Percentiles rank a stretch among this genome's conserved stretches.
Evolutionary conservation across 257 asterid genomes (phyloP).

Genomic region (Cruciata laevipes): DNA sequence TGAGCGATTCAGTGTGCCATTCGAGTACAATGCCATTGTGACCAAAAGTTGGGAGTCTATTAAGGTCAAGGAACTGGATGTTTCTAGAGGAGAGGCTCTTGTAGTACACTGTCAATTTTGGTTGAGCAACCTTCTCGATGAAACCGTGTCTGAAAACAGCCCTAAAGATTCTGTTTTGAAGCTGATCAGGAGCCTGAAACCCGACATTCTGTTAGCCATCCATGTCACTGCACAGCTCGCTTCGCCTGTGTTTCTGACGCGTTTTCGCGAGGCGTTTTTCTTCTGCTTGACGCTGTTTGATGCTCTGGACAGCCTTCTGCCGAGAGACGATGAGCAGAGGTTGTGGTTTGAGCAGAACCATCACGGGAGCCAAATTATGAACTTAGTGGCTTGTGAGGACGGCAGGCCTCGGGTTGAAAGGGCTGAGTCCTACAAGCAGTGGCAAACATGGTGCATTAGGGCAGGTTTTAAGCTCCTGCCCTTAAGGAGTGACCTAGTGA

Average conservation of each 20-base stretch:
- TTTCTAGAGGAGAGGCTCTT: conserved; percentile 12
- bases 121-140: conserved; percentile 11
- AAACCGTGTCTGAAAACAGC: conserved; percentile 13
- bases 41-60: conserved; percentile 15
- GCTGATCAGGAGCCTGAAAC: conserved; percentile 16
- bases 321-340: conserved; percentile 8
- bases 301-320: conserved; percentile 6
- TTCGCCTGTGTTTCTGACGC: conserved; percentile 16
- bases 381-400: conserved; percentile 23
- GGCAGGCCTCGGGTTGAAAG: conserved; percentile 17
- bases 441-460: conserved; percentile 12
- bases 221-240: conserved; percentile 1
- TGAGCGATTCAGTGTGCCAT: conserved; percentile 17
- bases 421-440: conserved; percentile 23
- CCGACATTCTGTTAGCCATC: conserved; percentile 10
- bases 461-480: conserved; percentile 20
- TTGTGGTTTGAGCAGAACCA: conserved; percentile 5
- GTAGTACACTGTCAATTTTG: conserved; percentile 13
- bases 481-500: conserved; percentile 6
- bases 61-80: conserved; percentile 12
- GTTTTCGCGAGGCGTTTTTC: conserved; percentile 20
- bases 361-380: conserved; percentile 9
- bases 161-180: conserved; percentile 19
- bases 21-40: conserved; percentile 17
- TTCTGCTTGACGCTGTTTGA: conserved; percentile 16